Evolutionary conservation across 2,329 filamentous ascomycete species (phyloP).

Genomic region (Talaromyces islandicus): DNA sequence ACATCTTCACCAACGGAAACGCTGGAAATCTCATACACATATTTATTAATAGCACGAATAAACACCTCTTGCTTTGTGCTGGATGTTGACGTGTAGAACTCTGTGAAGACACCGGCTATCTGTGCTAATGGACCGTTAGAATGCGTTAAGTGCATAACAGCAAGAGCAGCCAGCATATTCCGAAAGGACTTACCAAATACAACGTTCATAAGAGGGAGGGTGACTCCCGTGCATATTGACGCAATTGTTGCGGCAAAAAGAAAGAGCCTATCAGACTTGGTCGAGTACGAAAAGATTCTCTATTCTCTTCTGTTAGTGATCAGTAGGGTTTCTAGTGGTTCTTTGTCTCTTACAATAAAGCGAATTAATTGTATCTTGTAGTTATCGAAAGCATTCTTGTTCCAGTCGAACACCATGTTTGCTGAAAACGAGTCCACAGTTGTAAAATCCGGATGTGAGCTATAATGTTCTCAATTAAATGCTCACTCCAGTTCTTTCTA

Average conservation of each 20-base stretch:
- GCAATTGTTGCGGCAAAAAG: background rate
- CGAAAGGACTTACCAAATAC: slow-evolving; percentile 48
- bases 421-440: background rate
- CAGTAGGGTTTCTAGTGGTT: background rate
- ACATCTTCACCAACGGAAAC: background rate
- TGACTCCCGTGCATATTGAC: background rate
- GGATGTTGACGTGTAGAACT: slow-evolving; percentile 20
- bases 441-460: background rate
- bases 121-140: background rate
- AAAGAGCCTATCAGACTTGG: background rate
- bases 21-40: background rate
- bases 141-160: background rate
- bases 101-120: slow-evolving; percentile 52
- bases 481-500: background rate
- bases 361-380: background rate
- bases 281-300: background rate
- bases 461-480: background rate
- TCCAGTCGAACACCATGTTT: background rate
- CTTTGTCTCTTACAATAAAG: background rate
- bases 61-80: background rate
- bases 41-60: background rate
- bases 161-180: background rate
- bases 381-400: background rate
- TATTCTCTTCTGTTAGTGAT: background rate
- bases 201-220: slow-evolving; percentile 51